These are phyloP conservation scores for Lecanicillium sp. DNA, from an alignment of 2,329 filamentous ascomycete species.

Conservation along the genomic window DNA sequence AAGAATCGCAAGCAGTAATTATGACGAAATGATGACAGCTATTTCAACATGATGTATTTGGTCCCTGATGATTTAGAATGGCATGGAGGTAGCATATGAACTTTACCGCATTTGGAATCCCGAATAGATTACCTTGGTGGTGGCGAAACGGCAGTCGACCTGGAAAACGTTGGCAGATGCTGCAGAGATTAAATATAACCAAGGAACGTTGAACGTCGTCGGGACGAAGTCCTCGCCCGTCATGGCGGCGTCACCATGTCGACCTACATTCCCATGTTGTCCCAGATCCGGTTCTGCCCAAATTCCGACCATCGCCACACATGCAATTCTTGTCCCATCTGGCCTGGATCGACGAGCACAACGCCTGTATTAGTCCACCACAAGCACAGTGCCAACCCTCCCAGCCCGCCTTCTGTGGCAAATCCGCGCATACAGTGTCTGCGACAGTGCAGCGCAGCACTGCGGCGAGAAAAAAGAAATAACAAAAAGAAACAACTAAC, in stretches of 20 bases:
- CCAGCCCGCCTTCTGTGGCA: background rate
- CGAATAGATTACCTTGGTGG: too few relatives aligned
- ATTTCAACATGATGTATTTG: background rate
- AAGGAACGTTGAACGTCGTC: too few relatives aligned
- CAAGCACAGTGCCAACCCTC: background rate
- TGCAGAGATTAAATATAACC: too few relatives aligned
- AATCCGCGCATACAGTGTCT: background rate
- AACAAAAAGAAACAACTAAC: background rate
- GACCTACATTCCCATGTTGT: background rate
- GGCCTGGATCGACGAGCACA: too few relatives aligned
- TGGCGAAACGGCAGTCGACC: too few relatives aligned
- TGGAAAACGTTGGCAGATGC: too few relatives aligned
- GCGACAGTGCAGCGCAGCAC: background rate
- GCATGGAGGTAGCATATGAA: too few relatives aligned
- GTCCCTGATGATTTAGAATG: too few relatives aligned
- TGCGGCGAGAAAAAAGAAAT: background rate
- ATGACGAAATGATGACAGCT: background rate
- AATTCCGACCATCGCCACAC: background rate
- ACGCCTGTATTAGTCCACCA: too few relatives aligned
- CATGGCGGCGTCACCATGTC: background rate
- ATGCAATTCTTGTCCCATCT: too few relatives aligned
- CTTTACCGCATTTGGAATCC: too few relatives aligned
- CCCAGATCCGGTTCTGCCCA: background rate
- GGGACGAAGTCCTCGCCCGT: too few relatives aligned
- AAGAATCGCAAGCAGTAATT: background rate